phyloP scores from a whole-genome alignment of 352 stramenopile species.

The Pythium phragmitis region DNA sequence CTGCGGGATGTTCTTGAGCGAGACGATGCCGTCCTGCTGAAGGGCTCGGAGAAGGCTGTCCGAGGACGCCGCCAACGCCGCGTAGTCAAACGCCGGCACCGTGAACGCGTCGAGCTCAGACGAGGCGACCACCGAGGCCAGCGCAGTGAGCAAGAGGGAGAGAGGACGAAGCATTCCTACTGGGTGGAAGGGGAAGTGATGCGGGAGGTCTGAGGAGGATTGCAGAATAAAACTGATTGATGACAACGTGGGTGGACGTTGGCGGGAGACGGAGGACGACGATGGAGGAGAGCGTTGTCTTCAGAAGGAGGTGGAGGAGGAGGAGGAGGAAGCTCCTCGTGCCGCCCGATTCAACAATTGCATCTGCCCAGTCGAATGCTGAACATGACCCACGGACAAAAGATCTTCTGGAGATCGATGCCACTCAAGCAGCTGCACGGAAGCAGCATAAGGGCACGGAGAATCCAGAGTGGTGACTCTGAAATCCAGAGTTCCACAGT shows the following conservation, averaged over 20 bases:
- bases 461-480: too few species aligned
- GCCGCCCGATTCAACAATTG: constrained; percentile 10
- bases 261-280: not conserved
- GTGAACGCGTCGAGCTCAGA: constrained; percentile 38
- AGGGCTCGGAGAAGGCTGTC: constrained; percentile 47
- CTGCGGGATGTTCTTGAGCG: constrained; percentile 55
- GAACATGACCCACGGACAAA: not conserved
- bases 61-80: constrained; percentile 35
- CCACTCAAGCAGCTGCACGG: not conserved
- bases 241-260: not conserved
- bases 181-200: not conserved
- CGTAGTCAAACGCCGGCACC: constrained; percentile 58
- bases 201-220: constrained; percentile 1
- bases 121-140: not conserved
- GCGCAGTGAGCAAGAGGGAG: not conserved
- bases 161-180: constrained; percentile 4
- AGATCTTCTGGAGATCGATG: not conserved
- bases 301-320: not conserved
- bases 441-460: not conserved
- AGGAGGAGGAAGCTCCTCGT: not conserved
- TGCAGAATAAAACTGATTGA: constrained; percentile 11
- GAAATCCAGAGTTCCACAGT: too few species aligned
- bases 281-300: not conserved
- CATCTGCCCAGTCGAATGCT: not conserved
- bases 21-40: constrained; percentile 68